phyloP scores from a whole-genome alignment of 257 asterid genomes.

The Hygrophila difformis region DNA sequence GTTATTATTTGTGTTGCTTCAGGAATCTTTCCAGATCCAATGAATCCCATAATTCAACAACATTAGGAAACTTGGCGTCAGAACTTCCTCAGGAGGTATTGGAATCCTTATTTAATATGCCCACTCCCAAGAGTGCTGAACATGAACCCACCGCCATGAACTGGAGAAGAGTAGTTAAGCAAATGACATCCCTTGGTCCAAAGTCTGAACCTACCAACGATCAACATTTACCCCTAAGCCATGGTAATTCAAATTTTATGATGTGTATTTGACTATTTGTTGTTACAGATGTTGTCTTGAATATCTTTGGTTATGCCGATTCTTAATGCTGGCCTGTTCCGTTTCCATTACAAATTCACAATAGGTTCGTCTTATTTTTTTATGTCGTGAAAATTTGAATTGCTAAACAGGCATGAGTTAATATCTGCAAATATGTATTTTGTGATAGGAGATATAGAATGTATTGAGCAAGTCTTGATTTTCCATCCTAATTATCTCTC shows the following conservation, averaged over 20 bases:
- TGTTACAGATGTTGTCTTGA: neutral
- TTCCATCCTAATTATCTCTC: too few species aligned
- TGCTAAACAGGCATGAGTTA: neutral
- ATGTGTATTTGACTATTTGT: neutral
- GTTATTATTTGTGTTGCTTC: constrained; percentile 29
- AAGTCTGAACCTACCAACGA: constrained; percentile 34
- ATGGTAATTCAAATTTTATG: constrained; percentile 34
- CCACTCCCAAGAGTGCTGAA: constrained; percentile 70
- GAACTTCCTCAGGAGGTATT: constrained; percentile 71
- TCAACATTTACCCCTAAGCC: constrained; percentile 23
- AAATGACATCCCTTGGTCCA: constrained; percentile 65
- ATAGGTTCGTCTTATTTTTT: neutral
- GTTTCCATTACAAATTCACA: too few species aligned
- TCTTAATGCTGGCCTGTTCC: too few species aligned
- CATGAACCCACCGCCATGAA: constrained; percentile 72
- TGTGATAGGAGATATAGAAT: neutral
- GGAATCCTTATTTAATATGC: constrained; percentile 80
- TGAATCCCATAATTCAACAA: constrained; percentile 24
- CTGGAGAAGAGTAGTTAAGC: constrained; percentile 81
- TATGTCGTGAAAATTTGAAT: constrained; percentile 4
- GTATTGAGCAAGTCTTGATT: neutral
- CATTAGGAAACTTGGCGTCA: constrained; percentile 27
- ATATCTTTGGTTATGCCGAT: constrained; percentile 7
- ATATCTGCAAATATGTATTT: constrained; percentile 7
- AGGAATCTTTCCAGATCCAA: constrained; percentile 41